Conservation (phyloP, 345 rosid species). For the Mangifera indica region DNA sequence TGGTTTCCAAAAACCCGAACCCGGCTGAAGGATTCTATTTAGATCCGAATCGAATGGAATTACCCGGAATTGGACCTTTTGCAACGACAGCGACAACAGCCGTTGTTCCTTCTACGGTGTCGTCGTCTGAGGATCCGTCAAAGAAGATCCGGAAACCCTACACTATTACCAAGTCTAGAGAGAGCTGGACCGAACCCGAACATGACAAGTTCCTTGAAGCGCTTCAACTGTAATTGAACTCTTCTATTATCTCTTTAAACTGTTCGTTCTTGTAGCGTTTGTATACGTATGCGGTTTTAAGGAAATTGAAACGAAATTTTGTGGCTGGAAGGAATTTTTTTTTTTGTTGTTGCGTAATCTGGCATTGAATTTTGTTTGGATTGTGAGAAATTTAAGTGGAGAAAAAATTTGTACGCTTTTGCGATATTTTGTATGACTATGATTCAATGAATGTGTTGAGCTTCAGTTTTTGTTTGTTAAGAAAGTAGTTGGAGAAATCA, state of each 20-base stretch:
- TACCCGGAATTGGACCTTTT: conserved; percentile 58
- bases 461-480: neutral
- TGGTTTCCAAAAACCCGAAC: conserved; percentile 70
- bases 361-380: neutral
- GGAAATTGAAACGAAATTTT: neutral
- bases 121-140: conserved; percentile 54
- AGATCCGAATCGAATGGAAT: conserved; percentile 70
- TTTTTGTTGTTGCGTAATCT: neutral
- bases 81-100: conserved; percentile 23
- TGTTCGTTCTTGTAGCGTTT: neutral
- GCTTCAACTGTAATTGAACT: conserved; percentile 67
- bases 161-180: conserved; percentile 82
- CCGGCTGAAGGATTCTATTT: conserved; percentile 56
- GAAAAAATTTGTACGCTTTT: neutral
- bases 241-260: conserved; percentile 7
- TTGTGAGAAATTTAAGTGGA: neutral
- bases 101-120: conserved; percentile 35
- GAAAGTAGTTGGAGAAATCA: neutral
- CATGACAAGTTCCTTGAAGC: conserved; percentile 94
- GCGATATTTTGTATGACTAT: neutral
- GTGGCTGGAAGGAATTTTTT: neutral
- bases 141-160: conserved; percentile 86
- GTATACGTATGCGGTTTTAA: neutral
- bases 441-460: too few species aligned
- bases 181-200: conserved; percentile 98